A percentile compares a stretch with the other conserved stretches of the same genome.
Conservation (phyloP, 1,139 yeast species). For the Magnusiomyces ingens region DNA sequence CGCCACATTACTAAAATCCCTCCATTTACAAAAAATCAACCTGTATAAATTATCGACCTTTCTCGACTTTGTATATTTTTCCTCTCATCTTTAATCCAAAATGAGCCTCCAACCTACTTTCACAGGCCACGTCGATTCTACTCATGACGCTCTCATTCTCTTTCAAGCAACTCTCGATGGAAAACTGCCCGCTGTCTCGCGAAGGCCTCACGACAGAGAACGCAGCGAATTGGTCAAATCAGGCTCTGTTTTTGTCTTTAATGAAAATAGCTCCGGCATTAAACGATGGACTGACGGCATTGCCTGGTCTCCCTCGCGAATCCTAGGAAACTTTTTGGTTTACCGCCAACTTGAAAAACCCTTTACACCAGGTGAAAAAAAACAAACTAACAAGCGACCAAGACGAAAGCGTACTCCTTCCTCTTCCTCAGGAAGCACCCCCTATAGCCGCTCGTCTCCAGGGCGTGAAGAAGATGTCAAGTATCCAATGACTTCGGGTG, state of each 20-base stretch:
- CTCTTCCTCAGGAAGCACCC: slow-evolving; percentile 6
- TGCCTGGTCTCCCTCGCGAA: slow-evolving; percentile 86
- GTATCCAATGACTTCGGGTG: slow-evolving; percentile 13
- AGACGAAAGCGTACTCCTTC: slow-evolving; percentile 16
- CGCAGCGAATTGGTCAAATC: slow-evolving; percentile 57
- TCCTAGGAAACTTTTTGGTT: slow-evolving; percentile 73
- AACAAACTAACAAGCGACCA: slow-evolving; percentile 31
- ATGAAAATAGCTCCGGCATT: slow-evolving; percentile 76
- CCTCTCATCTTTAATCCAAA: neutral
- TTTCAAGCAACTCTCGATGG: slow-evolving; percentile 70
- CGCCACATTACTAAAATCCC: neutral
- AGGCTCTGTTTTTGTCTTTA: slow-evolving; percentile 79
- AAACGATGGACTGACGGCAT: slow-evolving; percentile 94
- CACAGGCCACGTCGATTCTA: slow-evolving; percentile 70
- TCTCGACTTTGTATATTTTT: neutral
- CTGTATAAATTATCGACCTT: neutral
- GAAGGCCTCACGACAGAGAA: slow-evolving; percentile 81
- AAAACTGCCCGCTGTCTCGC: slow-evolving; percentile 54
- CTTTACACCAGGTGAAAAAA: slow-evolving; percentile 38
- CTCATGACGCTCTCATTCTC: slow-evolving; percentile 76
- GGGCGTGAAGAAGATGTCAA: slow-evolving; percentile 10
- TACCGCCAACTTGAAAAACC: slow-evolving; percentile 70
- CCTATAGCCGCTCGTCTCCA: slow-evolving; percentile 2
- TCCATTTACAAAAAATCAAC: neutral
- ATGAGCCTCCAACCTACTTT: slow-evolving; percentile 51